Base-by-base conservation (phyloP, 163 green algal genomes). In the Coccomyxa subellipsoidea region DNA sequence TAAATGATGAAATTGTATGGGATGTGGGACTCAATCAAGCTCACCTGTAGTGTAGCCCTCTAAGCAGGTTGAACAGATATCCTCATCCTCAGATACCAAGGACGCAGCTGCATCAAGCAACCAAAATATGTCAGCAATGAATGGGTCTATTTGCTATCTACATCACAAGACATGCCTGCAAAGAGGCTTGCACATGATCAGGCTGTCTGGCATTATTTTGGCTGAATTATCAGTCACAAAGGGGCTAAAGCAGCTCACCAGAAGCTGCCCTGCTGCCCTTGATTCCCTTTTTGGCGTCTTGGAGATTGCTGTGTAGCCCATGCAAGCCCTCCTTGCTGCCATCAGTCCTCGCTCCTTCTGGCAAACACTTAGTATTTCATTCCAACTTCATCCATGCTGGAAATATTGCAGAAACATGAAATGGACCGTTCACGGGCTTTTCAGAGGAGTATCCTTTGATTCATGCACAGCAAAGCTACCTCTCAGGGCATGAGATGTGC, bases 1-100 rank as follows among this genome's bases (percentile, higher is more conserved):
- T n/a, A n/a, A n/a, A n/a, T n/a, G n/a, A n/a, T n/a, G n/a, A n/a
- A n/a, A n/a, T n/a, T n/a, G n/a, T n/a, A n/a, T n/a, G n/a, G n/a
- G n/a, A n/a, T n/a, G n/a, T n/a, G n/a, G n/a, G n/a, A 31, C 0
- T 77, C 9, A 53, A 77, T 9, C 32, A 29, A 85, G 84, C 53
- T n/a, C 35, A 81, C 78, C 78, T 36, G 31, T 8, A 29, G 25
- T 82, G 87, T 95, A 97, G 5, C 76, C 34, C 12, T 97, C 94
- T 34, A 97, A 81, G 84, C 94, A 97, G 12, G 94, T 97, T 38
- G 94, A 91, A 84, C 94, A 97, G n/a, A 92, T 87, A 70, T 93
- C 86, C 10, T 90, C 89, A 38, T 93, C 84, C 38, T 86, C 83
- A 38, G 76, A 75, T 47, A 78, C 77, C 23, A 85, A 32, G 47